Evolutionary conservation across 371 early-diverging fungal genomes (phyloP), one percentile per base, ranked within the genome.

Genomic region (Funneliformis caledonium): DNA sequence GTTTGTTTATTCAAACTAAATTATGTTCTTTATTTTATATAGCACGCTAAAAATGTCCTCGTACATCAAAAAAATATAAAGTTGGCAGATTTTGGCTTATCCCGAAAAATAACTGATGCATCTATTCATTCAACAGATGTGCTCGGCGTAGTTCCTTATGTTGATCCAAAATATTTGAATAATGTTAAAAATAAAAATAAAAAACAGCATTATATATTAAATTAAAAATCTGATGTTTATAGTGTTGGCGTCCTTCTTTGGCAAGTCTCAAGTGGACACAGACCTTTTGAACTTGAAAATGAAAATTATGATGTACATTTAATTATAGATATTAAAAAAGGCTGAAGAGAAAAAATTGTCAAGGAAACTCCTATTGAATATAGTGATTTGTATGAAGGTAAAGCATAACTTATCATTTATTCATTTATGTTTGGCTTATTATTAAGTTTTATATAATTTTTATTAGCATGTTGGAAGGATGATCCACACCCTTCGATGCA

Each of bases 221-320:
- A 60, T 19, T 0, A 22, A 64, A 33, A 31, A 7, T 62, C 64
- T 6, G 77, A 76, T 64, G 42, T 76, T 26, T 76, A 76, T 43
- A 56, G 56, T n/a, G 33, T 52, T 10, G 77, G 77, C 19, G 64
- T 76, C 26, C 43, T 76, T 5, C 61, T 76, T 22, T 76, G 77
- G 77, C 62, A 76, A 62, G 42, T 76, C 43, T 76, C 77, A 19
- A 62, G 62, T 56, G 77, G 75, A 60, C 2, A 64, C n/a, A 19
- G 33, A 9, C 61, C 64, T 14, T 73, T 50, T 73, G 10, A 22
- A 16, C 12, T 5, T 50, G 50, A 73, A 56, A 73, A 50, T 19
- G 59, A 11, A 12, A 12, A 50, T 4, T 26, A 73, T 50, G 33
- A n/a, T 73, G 33, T 26, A 31, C 12, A 64, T 1, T 31, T 64